Conservation (phyloP, 345 rosid species). For the Populus alba region DNA sequence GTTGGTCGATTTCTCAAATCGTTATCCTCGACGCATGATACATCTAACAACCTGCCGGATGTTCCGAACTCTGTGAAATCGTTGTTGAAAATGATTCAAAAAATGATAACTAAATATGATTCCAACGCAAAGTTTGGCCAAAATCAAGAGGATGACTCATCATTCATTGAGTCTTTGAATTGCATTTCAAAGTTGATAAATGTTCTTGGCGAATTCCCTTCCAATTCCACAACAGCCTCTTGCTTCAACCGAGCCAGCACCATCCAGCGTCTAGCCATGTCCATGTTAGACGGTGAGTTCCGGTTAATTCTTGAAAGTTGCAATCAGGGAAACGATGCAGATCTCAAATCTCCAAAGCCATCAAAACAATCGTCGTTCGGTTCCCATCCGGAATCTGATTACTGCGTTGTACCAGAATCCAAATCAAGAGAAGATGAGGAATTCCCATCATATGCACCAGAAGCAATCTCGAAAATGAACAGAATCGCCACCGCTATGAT, state of each 20-base stretch:
- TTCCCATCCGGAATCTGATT: constrained; percentile 7
- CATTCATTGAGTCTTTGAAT: constrained; percentile 44
- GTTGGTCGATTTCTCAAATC: constrained; percentile 41
- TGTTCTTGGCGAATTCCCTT: constrained; percentile 25
- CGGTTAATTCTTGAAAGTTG: constrained; percentile 45
- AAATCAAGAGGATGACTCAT: constrained; percentile 37
- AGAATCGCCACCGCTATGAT: constrained; percentile 62
- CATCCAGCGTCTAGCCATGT: constrained; percentile 57
- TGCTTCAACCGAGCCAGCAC: constrained; percentile 37
- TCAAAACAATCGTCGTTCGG: constrained; percentile 20
- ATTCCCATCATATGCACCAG: constrained; percentile 40
- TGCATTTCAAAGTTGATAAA: constrained; percentile 44
- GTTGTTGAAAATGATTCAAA: constrained; percentile 61
- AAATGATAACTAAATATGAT: constrained; percentile 39
- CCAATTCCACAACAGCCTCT: constrained; percentile 4
- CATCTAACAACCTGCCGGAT: constrained; percentile 32
- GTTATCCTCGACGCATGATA: constrained; percentile 13
- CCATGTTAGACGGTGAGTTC: constrained; percentile 67
- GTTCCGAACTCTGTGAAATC: constrained; percentile 51
- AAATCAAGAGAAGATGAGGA: constrained; percentile 8
- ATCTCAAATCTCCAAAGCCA: constrained; percentile 33
- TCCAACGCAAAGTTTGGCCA: constrained; percentile 36
- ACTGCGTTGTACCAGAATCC: neutral
- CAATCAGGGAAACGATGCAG: constrained; percentile 11
- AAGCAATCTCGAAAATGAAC: constrained; percentile 39